Evolutionary conservation across 139 green algal species (phyloP).

Genomic region (Auxenochlorella pyrenoidosa): DNA sequence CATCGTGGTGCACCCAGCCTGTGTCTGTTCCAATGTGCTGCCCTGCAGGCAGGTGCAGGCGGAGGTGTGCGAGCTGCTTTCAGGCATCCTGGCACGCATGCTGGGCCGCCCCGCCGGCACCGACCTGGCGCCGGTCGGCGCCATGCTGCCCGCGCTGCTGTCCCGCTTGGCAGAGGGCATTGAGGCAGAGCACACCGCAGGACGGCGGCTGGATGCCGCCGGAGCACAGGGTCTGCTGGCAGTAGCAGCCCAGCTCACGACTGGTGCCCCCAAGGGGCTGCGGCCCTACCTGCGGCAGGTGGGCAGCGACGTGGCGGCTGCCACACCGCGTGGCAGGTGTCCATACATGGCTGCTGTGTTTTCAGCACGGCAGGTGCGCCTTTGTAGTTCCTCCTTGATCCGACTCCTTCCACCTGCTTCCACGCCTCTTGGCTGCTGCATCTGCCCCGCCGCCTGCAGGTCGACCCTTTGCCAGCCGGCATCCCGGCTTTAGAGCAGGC

Average conservation of each 20-base stretch:
- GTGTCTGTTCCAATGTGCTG: neutral
- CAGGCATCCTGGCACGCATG: conserved; percentile 28
- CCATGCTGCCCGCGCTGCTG: conserved; percentile 51
- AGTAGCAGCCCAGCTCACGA: conserved; percentile 39
- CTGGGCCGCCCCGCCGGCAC: conserved; percentile 1
- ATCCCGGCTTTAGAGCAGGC: conserved; percentile 24
- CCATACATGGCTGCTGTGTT: too few species aligned
- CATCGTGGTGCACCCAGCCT: neutral
- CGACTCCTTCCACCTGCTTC: too few species aligned
- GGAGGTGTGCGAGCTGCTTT: conserved; percentile 51
- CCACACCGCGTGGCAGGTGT: too few species aligned
- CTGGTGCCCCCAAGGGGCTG: conserved; percentile 15
- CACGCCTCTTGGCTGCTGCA: too few species aligned
- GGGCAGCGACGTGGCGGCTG: neutral
- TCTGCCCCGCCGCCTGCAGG: too few species aligned
- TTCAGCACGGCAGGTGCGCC: too few species aligned
- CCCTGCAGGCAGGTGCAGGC: conserved; percentile 45
- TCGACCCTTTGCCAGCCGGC: conserved; percentile 41
- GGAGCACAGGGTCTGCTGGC: conserved; percentile 24
- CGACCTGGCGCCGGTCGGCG: conserved; percentile 28
- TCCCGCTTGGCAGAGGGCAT: conserved; percentile 48
- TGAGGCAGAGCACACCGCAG: conserved; percentile 15
- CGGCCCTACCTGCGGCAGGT: conserved; percentile 35
- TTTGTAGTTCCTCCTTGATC: too few species aligned
- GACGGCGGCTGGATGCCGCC: neutral